These are phyloP conservation scores for Trifolium fragiferum DNA, from an alignment of 306 rosid genomes.

Conservation along the genomic window DNA sequence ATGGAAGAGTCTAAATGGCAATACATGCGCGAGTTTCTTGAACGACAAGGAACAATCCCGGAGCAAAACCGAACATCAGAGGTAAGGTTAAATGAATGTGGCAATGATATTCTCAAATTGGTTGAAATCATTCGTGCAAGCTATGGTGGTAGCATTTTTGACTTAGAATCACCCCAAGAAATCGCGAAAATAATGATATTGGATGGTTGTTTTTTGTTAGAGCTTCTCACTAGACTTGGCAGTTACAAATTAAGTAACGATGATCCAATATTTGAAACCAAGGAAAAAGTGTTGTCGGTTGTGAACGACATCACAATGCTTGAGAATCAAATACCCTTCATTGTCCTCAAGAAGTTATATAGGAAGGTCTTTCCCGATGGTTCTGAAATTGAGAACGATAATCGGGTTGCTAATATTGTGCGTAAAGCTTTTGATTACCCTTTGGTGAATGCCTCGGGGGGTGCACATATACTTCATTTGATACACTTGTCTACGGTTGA, in stretches of 20 bases:
- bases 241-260: too few relatives aligned
- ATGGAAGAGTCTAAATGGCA: conserved; percentile 42
- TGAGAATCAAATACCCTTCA: conserved; percentile 48
- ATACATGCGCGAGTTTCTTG: background rate
- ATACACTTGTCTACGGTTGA: conserved; percentile 35
- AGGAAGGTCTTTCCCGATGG: background rate
- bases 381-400: background rate
- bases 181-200: conserved; percentile 48
- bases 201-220: conserved; percentile 55
- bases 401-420: conserved; percentile 6
- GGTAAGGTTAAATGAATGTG: background rate
- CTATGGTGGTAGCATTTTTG: conserved; percentile 12
- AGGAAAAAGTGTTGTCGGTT: background rate
- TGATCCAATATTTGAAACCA: background rate
- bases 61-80: background rate
- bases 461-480: conserved; percentile 40
- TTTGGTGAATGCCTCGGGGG: background rate
- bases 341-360: conserved; percentile 35
- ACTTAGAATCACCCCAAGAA: background rate
- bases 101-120: background rate
- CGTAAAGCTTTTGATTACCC: conserved; percentile 10
- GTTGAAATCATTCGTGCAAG: background rate
- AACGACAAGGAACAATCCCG: background rate
- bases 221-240: conserved; percentile 37
- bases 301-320: conserved; percentile 40